Base-by-base conservation (phyloP, 306 rosid genomes). In the Echinosophora koreensis region DNA sequence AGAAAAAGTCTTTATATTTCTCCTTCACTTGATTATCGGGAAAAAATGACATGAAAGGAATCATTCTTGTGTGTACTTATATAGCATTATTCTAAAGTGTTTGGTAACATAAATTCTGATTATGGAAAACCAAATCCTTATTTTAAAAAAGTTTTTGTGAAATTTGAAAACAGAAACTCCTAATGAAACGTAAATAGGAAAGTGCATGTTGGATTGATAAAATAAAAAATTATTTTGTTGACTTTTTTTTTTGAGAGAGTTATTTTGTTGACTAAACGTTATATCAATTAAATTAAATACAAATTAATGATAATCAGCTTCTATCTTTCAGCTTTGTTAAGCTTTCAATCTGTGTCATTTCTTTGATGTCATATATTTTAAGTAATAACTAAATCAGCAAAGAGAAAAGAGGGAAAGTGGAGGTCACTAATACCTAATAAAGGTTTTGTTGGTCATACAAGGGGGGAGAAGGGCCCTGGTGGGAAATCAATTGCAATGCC, bases 401-500 rank as follows among this genome's bases (percentile, higher is more conserved):
- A 79, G 54, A 30, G 34, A 74, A 63, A 63, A 28, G 51, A 46
- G 59, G 46, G 41, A 34, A 57, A 50, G 81, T 81, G 50, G 64
- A 59, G 67, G 64, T 67, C 57, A 52, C 75, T 35, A 35, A 75
- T 27, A 35, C n/a, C 30, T 52, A 63, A 71, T 60, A 75, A 75
- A 75, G 70, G 62, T 63, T 55, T 74, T 74, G 51, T 66, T 66
- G 77, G 77, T 72, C 76, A 72, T 32, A 34, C 15, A 77, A 77
- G n/a, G 42, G 82, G 56, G 28, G 15, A 27, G 72, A 57, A 16
- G 61, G n/a, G n/a, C 66, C 71, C 66, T 32, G 4, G 13, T 28
- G 54, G 70, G 51, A 73, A 77, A 81, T 72, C 74, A 71, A 73
- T 46, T 66, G 62, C 70, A 73, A 56, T 68, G 71, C 71, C 46